These are phyloP conservation scores for Stemphylium vesicarium DNA, from an alignment of 2,329 filamentous ascomycete species.

Conservation along the genomic window DNA sequence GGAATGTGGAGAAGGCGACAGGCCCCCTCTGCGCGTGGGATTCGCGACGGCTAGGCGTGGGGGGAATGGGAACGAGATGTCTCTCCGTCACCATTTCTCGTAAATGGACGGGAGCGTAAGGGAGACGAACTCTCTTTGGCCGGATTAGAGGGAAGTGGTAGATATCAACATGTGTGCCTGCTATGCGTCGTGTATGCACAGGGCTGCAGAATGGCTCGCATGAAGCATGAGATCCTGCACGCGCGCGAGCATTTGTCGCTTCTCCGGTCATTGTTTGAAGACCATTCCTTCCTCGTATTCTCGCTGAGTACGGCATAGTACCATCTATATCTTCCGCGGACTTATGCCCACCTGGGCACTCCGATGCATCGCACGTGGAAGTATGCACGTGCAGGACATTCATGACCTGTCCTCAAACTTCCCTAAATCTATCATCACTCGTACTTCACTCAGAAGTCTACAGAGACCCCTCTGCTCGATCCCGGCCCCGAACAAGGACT, in stretches of 20 bases:
- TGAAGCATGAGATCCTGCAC: conserved; percentile 6
- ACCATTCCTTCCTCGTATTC: not conserved
- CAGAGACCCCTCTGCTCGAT: too few relatives aligned
- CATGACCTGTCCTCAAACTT: not conserved
- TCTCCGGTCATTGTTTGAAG: not conserved
- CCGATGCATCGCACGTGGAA: too few relatives aligned
- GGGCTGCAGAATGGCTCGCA: conserved; percentile 18
- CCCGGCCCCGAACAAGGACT: conserved; percentile 8
- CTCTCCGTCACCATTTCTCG: too few relatives aligned
- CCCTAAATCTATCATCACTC: not conserved
- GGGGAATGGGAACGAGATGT: not conserved
- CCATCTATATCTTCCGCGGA: too few relatives aligned
- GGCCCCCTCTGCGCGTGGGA: conserved; percentile 16
- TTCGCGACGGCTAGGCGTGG: conserved; percentile 6
- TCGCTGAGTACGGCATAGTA: too few relatives aligned
- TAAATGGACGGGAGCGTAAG: too few relatives aligned
- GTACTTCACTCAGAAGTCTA: too few relatives aligned
- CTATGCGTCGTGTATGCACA: conserved; percentile 15
- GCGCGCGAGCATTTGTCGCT: not conserved
- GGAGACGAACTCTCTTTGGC: too few relatives aligned
- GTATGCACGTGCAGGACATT: too few relatives aligned
- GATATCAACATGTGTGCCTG: conserved; percentile 15
- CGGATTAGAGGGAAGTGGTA: too few relatives aligned
- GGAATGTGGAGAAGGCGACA: conserved; percentile 23
- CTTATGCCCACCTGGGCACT: too few relatives aligned